Conservation (phyloP, 1,284 basidiomycete species). For the Ganoderma boninense region DNA sequence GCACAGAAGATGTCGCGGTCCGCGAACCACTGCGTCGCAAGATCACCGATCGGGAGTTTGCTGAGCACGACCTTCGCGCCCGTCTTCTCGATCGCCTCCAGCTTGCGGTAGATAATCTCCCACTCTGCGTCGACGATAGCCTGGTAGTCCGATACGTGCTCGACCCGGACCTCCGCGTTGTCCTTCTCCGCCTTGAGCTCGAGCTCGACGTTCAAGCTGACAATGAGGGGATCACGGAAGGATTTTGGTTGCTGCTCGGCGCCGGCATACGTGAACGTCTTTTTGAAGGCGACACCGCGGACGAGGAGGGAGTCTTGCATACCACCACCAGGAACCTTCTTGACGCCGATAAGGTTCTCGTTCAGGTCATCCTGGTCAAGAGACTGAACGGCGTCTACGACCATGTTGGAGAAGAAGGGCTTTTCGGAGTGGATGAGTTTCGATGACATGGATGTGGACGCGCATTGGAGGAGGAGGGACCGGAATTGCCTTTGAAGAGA, state of each 20-base stretch:
- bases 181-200: conserved; percentile 99
- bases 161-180: conserved; percentile 98
- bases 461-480: conserved; percentile 94
- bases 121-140: conserved; percentile 99
- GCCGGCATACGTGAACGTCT: conserved; percentile 99
- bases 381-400: conserved; percentile 94
- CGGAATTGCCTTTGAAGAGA: conserved; percentile 79
- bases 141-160: conserved; percentile 97
- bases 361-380: conserved; percentile 95
- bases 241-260: conserved; percentile 99
- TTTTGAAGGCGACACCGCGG: conserved; percentile 97
- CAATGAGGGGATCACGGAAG: conserved; percentile 89
- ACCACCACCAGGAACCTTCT: conserved; percentile 98
- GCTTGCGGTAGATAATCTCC: conserved; percentile 99
- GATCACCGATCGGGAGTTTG: conserved; percentile 97
- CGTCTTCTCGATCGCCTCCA: conserved; percentile 95
- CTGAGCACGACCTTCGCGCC: conserved; percentile 98
- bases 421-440: conserved; percentile 99
- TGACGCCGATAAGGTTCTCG: conserved; percentile 97
- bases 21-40: conserved; percentile 99
- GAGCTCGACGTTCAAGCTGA: conserved; percentile 97
- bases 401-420: conserved; percentile 99
- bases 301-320: conserved; percentile 96
- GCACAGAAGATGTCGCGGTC: conserved; percentile 99
- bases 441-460: conserved; percentile 98